Percentiles rank a stretch among this genome's conserved stretches.
Evolutionary conservation across 2,329 filamentous ascomycete species (phyloP).

Genomic region (Beauveria asiatica): DNA sequence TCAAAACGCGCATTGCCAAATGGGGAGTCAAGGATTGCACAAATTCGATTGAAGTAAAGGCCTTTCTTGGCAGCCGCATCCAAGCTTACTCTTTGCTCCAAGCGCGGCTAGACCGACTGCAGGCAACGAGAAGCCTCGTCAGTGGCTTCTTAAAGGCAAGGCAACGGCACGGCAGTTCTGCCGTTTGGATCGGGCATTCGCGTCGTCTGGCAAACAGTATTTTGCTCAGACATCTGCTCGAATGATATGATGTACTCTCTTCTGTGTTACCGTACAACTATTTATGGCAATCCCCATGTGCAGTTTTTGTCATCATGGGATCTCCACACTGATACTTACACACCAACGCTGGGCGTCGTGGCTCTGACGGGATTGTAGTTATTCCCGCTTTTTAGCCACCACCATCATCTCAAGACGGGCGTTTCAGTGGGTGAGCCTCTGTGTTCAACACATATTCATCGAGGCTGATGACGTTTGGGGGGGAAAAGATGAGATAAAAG

Average conservation of each 20-base stretch:
- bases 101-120: no score
- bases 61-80: no score
- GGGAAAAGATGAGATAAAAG: conserved; percentile 54
- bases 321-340: background rate
- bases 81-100: no score
- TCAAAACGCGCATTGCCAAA: background rate
- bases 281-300: background rate
- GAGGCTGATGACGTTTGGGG: conserved; percentile 48
- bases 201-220: no score
- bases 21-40: background rate
- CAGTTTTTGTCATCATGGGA: background rate
- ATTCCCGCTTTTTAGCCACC: background rate
- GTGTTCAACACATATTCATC: conserved; percentile 56
- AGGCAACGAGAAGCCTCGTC: no score
- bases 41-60: background rate
- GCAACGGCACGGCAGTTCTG: no score
- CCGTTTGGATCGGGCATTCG: no score
- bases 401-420: conserved; percentile 15
- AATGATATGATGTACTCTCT: background rate
- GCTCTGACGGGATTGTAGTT: background rate
- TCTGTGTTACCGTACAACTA: background rate
- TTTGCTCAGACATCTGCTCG: no score
- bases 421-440: conserved; percentile 43
- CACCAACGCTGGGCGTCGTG: background rate
- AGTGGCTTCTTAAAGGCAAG: no score